Evolutionary conservation across 1,139 yeast genomes (phyloP).

Genomic region (Taphrina flavorubra): DNA sequence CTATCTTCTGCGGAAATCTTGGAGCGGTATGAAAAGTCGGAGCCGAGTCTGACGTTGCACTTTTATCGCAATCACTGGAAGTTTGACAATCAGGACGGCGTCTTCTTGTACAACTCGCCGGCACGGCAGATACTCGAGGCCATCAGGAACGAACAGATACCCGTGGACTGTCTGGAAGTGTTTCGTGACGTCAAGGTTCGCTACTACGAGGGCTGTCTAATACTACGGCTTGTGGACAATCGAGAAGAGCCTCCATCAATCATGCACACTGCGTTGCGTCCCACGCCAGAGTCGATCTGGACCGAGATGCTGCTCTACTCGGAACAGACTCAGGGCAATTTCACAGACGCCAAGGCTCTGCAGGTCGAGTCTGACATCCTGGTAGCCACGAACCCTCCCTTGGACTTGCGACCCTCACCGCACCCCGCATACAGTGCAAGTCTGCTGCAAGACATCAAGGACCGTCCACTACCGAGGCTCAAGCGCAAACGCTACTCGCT

Average conservation of each 20-base stretch:
- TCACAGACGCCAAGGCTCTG: constrained; percentile 42
- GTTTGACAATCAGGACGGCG: constrained; percentile 45
- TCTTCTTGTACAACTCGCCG: constrained; percentile 43
- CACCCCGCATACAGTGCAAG: constrained; percentile 40
- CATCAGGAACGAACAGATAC: constrained; percentile 43
- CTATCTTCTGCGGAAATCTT: constrained; percentile 39
- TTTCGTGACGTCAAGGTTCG: constrained; percentile 41
- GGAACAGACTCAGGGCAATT: constrained; percentile 39
- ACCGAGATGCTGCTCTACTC: constrained; percentile 42
- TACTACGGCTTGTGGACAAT: constrained; percentile 35
- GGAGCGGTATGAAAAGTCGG: constrained; percentile 40
- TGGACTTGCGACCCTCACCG: constrained; percentile 40
- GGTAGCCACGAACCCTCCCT: constrained; percentile 44
- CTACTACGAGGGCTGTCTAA: constrained; percentile 44
- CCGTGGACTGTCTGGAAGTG: constrained; percentile 44
- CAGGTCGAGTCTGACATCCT: constrained; percentile 42
- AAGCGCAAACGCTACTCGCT: constrained; percentile 38
- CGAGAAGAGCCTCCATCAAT: constrained; percentile 37
- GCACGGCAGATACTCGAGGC: constrained; percentile 42
- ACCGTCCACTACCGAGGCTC: constrained; percentile 38
- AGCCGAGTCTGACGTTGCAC: constrained; percentile 42
- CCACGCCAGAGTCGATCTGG: constrained; percentile 44
- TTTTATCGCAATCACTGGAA: constrained; percentile 43
- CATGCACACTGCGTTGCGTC: constrained; percentile 43
- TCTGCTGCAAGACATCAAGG: constrained; percentile 30